Evolutionary conservation across 768 basidiomycete species (phyloP).

Genomic region (Clitopilus passeckerianus): DNA sequence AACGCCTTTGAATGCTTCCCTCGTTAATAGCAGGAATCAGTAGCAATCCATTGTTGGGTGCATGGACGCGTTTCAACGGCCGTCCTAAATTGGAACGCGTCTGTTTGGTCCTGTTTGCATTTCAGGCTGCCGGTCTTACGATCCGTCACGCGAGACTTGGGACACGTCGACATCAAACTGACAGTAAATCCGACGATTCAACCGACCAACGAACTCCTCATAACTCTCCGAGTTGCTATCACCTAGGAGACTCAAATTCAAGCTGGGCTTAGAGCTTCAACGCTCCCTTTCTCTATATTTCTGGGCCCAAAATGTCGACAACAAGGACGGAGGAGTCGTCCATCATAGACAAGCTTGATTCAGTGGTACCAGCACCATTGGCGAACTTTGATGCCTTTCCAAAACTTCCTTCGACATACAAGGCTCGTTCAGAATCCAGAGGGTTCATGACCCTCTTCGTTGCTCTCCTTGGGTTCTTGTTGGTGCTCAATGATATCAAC

Average conservation of each 20-base stretch:
- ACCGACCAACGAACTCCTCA: background rate
- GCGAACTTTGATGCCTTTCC: slow-evolving; percentile 84
- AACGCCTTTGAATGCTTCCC: too few species aligned
- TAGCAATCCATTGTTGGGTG: too few species aligned
- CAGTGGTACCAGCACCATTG: slow-evolving; percentile 57
- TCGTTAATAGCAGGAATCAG: too few species aligned
- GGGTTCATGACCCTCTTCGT: slow-evolving; percentile 80
- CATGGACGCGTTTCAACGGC: background rate
- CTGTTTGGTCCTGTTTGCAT: background rate
- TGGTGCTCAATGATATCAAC: slow-evolving; percentile 83
- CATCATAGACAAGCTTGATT: slow-evolving; percentile 61
- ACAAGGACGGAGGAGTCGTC: slow-evolving; percentile 21
- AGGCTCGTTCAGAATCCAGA: slow-evolving; percentile 69
- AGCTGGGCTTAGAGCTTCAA: background rate
- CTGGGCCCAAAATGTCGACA: background rate
- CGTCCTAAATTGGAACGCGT: background rate
- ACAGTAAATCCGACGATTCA: background rate
- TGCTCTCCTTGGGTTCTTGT: slow-evolving; percentile 56
- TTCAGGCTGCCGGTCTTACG: background rate
- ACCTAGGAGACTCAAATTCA: background rate
- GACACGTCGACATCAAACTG: background rate
- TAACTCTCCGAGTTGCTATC: background rate
- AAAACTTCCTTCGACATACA: slow-evolving; percentile 80
- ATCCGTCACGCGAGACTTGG: background rate
- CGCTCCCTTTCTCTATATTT: background rate